Evolutionary conservation across 441 rosid genomes (phyloP).

Genomic region (Pelargonium citronellum): DNA sequence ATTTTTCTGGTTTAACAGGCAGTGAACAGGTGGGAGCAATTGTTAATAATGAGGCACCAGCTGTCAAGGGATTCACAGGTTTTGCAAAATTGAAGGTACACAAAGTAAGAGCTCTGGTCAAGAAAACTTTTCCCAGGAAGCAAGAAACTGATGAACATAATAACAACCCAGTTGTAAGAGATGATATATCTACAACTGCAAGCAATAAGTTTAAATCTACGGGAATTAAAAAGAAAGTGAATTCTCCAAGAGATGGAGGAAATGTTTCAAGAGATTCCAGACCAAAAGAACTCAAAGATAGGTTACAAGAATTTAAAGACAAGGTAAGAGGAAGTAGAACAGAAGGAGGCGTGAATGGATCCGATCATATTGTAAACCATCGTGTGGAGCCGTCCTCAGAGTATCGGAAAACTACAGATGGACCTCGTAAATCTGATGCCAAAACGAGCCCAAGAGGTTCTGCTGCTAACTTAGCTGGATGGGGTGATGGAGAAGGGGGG

Average conservation of each 20-base stretch:
- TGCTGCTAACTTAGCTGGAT: constrained; percentile 44
- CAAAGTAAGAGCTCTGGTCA: constrained; percentile 48
- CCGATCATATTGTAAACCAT: not conserved
- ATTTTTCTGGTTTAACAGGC: constrained; percentile 21
- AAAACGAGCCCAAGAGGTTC: constrained; percentile 29
- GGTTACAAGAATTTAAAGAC: constrained; percentile 21
- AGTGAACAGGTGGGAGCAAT: constrained; percentile 9
- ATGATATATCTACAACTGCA: constrained; percentile 5
- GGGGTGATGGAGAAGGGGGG: constrained; percentile 35
- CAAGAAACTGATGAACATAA: constrained; percentile 22
- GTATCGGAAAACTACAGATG: not conserved
- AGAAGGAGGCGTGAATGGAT: constrained; percentile 19
- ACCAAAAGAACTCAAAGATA: not conserved
- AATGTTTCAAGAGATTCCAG: constrained; percentile 20
- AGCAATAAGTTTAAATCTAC: constrained; percentile 23
- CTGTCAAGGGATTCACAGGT: constrained; percentile 20
- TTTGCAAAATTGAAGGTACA: constrained; percentile 57
- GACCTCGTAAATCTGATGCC: constrained; percentile 23
- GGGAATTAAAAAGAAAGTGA: constrained; percentile 20
- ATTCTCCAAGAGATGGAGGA: constrained; percentile 8
- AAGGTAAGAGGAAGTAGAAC: constrained; percentile 17
- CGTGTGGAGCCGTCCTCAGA: constrained; percentile 1
- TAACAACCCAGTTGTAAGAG: constrained; percentile 20
- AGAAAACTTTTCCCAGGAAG: constrained; percentile 35
- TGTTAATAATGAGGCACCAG: not conserved